These are phyloP conservation scores for Pichia scutulata DNA, from an alignment of 805 yeast genomes.

Conservation along the genomic window DNA sequence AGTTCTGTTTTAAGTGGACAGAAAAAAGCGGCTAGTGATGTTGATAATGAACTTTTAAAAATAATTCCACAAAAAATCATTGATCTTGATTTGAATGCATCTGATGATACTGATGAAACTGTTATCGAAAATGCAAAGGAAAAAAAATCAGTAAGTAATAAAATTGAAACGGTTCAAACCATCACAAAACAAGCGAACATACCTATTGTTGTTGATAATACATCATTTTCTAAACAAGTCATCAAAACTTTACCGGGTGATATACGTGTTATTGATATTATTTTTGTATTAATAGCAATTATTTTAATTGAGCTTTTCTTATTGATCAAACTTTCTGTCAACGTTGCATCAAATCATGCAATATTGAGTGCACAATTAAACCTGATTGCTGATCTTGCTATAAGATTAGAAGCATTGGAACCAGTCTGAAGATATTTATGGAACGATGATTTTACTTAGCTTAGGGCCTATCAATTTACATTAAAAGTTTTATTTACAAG, in stretches of 20 bases:
- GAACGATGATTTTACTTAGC: not conserved
- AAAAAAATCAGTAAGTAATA: not conserved
- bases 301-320: not conserved
- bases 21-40: constrained; percentile 43
- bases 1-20: constrained; percentile 81
- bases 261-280: not conserved
- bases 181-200: not conserved
- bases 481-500: not conserved
- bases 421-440: not conserved
- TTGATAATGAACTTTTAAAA: constrained; percentile 24
- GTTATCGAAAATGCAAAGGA: not conserved
- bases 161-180: not conserved
- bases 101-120: not conserved
- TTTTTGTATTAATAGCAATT: not conserved
- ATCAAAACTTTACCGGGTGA: not conserved
- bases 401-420: not conserved
- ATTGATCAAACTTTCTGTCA: not conserved
- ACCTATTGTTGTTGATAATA: not conserved
- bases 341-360: not conserved
- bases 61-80: constrained; percentile 12
- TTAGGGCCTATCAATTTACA: not conserved
- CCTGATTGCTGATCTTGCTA: not conserved
- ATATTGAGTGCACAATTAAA: not conserved
- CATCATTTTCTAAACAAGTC: not conserved
- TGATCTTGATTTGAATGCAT: not conserved